phyloP scores from a whole-genome alignment of 495 filamentous ascomycete species.

The Pyronema omphalodes region DNA sequence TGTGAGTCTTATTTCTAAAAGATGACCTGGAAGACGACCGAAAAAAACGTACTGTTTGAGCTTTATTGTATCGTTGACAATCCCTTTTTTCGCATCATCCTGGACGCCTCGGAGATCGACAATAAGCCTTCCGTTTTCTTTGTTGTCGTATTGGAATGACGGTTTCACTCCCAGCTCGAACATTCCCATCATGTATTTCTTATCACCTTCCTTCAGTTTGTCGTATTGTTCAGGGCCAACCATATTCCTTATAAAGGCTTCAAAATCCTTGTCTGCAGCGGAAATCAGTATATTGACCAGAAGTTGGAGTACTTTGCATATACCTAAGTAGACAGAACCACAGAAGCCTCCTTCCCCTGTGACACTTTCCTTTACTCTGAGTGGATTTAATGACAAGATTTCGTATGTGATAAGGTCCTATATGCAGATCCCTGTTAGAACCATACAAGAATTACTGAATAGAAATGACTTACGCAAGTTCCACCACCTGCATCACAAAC shows the following conservation, averaged over 20 bases:
- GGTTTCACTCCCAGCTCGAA: not conserved
- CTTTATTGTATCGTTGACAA: not conserved
- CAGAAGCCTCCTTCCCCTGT: not conserved
- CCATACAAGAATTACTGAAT: not conserved
- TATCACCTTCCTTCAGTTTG: not conserved
- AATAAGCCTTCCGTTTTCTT: not conserved
- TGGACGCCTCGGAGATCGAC: not conserved
- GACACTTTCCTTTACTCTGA: not conserved
- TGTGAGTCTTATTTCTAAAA: not conserved
- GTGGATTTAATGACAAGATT: not conserved
- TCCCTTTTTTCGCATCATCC: not conserved
- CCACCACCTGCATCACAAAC: conserved; percentile 1
- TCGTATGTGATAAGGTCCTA: conserved; percentile 1
- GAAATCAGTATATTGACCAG: not conserved
- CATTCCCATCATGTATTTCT: not conserved
- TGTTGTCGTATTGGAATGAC: not conserved
- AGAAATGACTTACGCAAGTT: not conserved
- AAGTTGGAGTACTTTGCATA: not conserved
- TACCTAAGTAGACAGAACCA: not conserved
- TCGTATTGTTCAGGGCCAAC: not conserved
- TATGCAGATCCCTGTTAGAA: not conserved
- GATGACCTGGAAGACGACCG: not conserved
- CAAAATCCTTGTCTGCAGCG: not conserved
- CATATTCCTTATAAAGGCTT: not conserved
- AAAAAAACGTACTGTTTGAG: not conserved